phyloP scores from a whole-genome alignment of 345 rosid genomes.

The Atalantia buxifolia region DNA sequence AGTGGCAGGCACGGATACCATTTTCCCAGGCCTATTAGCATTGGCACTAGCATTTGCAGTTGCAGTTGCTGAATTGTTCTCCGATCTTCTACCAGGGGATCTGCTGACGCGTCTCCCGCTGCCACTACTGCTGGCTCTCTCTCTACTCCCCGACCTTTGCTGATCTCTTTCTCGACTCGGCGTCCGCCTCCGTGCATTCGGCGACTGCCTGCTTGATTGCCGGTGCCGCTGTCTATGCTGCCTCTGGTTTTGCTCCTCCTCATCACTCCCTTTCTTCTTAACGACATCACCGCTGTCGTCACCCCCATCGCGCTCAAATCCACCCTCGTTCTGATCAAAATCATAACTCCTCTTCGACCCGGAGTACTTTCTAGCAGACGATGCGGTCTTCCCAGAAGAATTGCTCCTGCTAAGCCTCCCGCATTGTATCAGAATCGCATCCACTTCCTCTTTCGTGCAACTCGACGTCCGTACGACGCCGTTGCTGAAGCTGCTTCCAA shows the following conservation, averaged over 20 bases:
- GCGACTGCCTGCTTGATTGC: slow-evolving; percentile 39
- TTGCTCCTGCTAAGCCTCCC: slow-evolving; percentile 87
- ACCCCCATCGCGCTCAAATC: slow-evolving; percentile 16
- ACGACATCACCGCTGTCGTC: slow-evolving; percentile 19
- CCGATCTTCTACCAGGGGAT: slow-evolving; percentile 82
- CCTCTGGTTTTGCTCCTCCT: slow-evolving; percentile 23
- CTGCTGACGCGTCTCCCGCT: slow-evolving; percentile 71
- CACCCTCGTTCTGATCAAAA: slow-evolving; percentile 43
- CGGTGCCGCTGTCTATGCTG: slow-evolving; percentile 56
- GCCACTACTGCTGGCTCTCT: slow-evolving; percentile 36
- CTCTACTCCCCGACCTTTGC: slow-evolving; percentile 60
- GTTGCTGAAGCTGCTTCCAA: slow-evolving; percentile 13
- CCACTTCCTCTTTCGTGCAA: slow-evolving; percentile 79
- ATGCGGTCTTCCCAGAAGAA: slow-evolving; percentile 48
- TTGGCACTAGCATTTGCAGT: slow-evolving; percentile 11
- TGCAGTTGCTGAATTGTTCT: slow-evolving; percentile 19
- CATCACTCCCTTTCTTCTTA: slow-evolving; percentile 22
- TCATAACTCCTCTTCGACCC: slow-evolving; percentile 96
- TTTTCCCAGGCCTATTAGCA: slow-evolving; percentile 50
- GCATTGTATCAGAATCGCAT: slow-evolving; percentile 89
- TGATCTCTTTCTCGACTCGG: slow-evolving; percentile 90
- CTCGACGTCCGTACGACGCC: slow-evolving; percentile 43
- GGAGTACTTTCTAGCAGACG: slow-evolving; percentile 51
- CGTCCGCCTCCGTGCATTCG: slow-evolving; percentile 79
- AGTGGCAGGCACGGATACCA: slow-evolving; percentile 87